Base-by-base conservation (phyloP, 306 rosid species). In the Vachellia collinsii region DNA sequence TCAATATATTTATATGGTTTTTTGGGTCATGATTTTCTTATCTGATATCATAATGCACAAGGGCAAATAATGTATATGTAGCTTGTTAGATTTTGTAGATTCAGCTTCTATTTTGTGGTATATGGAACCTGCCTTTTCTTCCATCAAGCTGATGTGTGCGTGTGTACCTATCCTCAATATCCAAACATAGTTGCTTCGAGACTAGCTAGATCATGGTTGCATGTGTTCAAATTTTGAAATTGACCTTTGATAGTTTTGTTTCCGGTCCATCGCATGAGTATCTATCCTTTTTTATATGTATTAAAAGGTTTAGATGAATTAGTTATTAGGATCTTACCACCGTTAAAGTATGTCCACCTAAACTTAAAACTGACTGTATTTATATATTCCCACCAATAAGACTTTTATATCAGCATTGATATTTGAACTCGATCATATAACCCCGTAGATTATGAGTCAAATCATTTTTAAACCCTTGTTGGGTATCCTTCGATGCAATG, bases 41-140 rank as follows among this genome's bases (percentile, higher is more conserved):
- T 42, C 36, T 70, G 47, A 54, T 56, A n/a, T 34, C 19, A 68
- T 48, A 37, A 68, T 23, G 20, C 17, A 23, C 17, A 20, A 11
- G 42, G 19, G 68, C 8, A 53, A 34, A 68, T 68, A 42, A 68
- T 68, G 51, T 20, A 8, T n/a, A 41, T 54, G 29, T 42, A 67
- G 16, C 67, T 25, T 10, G 34, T 39, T 20, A n/a, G 50, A 79
- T 70, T 25, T 58, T 37, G 39, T 36, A 36, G n/a, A 62, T n/a
- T 41, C 65, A 12, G 5, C 65, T 54, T 63, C 54, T 23, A 42
- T 66, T 83, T 58, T 56, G 74, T 56, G 80, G 80, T 79, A 73
- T 70, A 36, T 43, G 5, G 41, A 54, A 29, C 76, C 36, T 56
- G 62, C 59, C n/a, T 73, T 78, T 58, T 8, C 59, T 67, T 47